A percentile compares a stretch with the other conserved stretches of the same genome.
Evolutionary conservation across 441 rosid species (phyloP).

Genomic region (Croton setiger): DNA sequence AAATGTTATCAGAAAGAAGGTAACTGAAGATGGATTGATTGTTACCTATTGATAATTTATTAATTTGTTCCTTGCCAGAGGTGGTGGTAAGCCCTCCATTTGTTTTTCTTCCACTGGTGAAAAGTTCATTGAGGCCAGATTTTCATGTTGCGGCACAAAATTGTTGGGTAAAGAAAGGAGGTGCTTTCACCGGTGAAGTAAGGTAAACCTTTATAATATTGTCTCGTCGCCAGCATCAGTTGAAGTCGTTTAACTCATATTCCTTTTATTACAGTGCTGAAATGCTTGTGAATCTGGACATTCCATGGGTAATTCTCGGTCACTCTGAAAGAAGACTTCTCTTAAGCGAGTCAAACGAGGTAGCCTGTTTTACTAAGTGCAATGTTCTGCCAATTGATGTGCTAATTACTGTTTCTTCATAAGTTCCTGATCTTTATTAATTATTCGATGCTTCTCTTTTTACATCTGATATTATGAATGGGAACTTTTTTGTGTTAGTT

Average conservation of each 20-base stretch:
- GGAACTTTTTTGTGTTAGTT: conserved; percentile 35
- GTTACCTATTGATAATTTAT: not conserved
- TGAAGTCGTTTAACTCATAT: not conserved
- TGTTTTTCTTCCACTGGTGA: conserved; percentile 58
- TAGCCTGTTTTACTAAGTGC: conserved; percentile 9
- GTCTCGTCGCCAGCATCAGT: no score
- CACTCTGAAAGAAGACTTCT: conserved; percentile 67
- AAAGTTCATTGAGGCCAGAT: conserved; percentile 41
- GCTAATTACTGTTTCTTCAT: not conserved
- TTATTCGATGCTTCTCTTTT: conserved; percentile 6
- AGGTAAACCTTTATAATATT: conserved; percentile 34
- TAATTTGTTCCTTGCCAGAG: conserved; percentile 35
- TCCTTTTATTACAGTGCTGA: conserved; percentile 42
- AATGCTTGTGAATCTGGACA: conserved; percentile 57
- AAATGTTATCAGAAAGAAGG: no score
- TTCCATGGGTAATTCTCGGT: conserved; percentile 73
- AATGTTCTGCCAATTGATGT: not conserved
- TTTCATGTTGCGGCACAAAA: conserved; percentile 78
- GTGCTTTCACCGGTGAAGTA: conserved; percentile 67
- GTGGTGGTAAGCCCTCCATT: conserved; percentile 74
- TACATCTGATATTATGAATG: conserved; percentile 3
- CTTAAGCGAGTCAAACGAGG: conserved; percentile 53
- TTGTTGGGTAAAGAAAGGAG: conserved; percentile 74
- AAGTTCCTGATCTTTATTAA: not conserved
- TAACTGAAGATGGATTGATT: not conserved